Evolutionary conservation across 2,329 filamentous ascomycete species (phyloP).

Genomic region (Trichoderma polysporum): DNA sequence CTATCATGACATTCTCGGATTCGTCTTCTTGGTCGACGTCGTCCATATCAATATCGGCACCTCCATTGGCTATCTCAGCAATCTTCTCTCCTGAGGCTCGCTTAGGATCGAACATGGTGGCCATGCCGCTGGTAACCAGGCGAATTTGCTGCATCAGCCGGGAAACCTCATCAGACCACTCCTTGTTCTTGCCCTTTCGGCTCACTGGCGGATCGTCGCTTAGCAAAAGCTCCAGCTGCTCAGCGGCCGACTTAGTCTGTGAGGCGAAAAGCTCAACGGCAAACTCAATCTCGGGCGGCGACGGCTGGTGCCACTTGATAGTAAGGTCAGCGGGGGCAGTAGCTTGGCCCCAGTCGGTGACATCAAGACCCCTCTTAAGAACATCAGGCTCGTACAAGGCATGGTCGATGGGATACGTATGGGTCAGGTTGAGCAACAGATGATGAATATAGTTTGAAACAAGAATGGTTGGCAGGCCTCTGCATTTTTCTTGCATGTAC

Average conservation of each 20-base stretch:
- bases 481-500: constrained; percentile 96
- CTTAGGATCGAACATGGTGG: constrained; percentile 81
- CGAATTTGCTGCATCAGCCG: constrained; percentile 84
- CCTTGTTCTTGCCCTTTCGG: constrained; percentile 92
- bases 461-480: constrained; percentile 90
- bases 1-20: constrained; percentile 40
- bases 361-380: constrained; percentile 67
- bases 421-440: constrained; percentile 87
- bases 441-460: constrained; percentile 98
- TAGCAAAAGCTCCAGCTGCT: constrained; percentile 75
- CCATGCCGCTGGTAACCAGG: constrained; percentile 86
- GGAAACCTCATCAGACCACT: constrained; percentile 97
- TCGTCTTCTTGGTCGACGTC: constrained; percentile 55
- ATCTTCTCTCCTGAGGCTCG: constrained; percentile 60
- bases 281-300: constrained; percentile 77
- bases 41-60: constrained; percentile 33
- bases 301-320: constrained; percentile 89
- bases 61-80: constrained; percentile 43
- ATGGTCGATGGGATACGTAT: constrained; percentile 90
- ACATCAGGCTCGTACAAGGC: constrained; percentile 80
- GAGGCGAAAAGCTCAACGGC: constrained; percentile 85
- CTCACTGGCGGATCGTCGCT: constrained; percentile 79
- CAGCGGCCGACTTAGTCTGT: constrained; percentile 74
- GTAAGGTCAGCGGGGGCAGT: constrained; percentile 72
- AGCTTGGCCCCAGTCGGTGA: constrained; percentile 81